Evolutionary conservation across 2,329 filamentous ascomycete genomes (phyloP).

Genomic region (Cordyceps farinosa): DNA sequence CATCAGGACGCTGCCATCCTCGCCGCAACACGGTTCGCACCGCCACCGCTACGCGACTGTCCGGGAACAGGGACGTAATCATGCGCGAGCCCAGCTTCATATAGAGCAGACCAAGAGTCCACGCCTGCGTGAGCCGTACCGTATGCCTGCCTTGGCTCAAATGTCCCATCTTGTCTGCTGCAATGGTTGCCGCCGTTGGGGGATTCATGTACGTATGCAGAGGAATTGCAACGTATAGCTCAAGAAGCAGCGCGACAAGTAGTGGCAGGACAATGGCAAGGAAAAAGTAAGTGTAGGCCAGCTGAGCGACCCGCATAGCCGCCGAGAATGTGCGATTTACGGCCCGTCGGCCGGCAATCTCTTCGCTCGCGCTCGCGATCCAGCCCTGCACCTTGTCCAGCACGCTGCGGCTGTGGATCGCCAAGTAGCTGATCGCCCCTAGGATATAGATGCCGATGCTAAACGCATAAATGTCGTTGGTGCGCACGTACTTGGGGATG

Average conservation of each 20-base stretch:
- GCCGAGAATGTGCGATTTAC: constrained; percentile 28
- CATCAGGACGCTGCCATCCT: constrained; percentile 77
- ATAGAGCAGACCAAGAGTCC: constrained; percentile 90
- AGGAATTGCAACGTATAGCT: constrained; percentile 85
- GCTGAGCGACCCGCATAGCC: constrained; percentile 35
- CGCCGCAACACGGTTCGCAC: constrained; percentile 69
- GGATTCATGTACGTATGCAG: constrained; percentile 72
- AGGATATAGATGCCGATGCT: constrained; percentile 84
- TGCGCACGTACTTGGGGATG: constrained; percentile 66
- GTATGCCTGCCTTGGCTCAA: constrained; percentile 51
- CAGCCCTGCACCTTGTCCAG: constrained; percentile 32
- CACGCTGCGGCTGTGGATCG: constrained; percentile 48
- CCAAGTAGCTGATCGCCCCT: constrained; percentile 62
- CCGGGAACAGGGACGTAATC: constrained; percentile 62
- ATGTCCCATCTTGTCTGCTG: constrained; percentile 24
- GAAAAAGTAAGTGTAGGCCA: constrained; percentile 72
- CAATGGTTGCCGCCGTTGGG: constrained; percentile 29
- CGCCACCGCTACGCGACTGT: constrained; percentile 69
- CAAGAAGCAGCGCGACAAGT: constrained; percentile 72
- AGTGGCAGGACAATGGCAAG: constrained; percentile 78
- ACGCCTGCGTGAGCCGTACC: constrained; percentile 85
- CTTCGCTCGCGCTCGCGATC: constrained; percentile 23
- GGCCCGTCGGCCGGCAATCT: constrained; percentile 24
- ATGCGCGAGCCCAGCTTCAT: constrained; percentile 73
- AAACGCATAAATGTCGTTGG: constrained; percentile 96